phyloP scores from a whole-genome alignment of 2,329 filamentous ascomycete species.

The Hypocreales sp. region DNA sequence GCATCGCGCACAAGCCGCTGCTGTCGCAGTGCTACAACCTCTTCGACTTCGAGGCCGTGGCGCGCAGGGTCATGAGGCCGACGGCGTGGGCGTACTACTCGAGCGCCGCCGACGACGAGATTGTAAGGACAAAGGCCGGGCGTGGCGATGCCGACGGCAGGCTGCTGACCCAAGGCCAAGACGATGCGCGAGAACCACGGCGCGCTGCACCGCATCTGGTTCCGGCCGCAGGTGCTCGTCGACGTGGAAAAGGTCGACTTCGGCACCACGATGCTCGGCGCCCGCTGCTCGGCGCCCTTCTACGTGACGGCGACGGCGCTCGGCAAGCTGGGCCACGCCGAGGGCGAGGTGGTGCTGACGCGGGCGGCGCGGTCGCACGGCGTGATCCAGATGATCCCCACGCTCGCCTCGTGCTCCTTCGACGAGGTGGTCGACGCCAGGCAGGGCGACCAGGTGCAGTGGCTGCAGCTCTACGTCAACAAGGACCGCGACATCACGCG shows the following conservation, averaged over 20 bases:
- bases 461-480: conserved; percentile 96
- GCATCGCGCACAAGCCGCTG: conserved; percentile 59
- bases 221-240: conserved; percentile 75
- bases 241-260: conserved; percentile 81
- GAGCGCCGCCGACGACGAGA: conserved; percentile 51
- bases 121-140: conserved; percentile 12
- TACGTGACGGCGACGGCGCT: conserved; percentile 94
- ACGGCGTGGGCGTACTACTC: conserved; percentile 97
- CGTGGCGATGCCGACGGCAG: neutral
- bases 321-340: conserved; percentile 84
- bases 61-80: conserved; percentile 84
- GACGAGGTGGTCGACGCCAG: conserved; percentile 90
- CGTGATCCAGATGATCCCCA: conserved; percentile 97
- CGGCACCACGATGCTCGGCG: conserved; percentile 85
- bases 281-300: conserved; percentile 71
- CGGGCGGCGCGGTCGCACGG: conserved; percentile 71
- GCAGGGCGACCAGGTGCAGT: conserved; percentile 70
- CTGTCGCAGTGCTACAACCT: conserved; percentile 86
- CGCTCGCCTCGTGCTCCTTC: conserved; percentile 89
- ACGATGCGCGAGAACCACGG: conserved; percentile 91
- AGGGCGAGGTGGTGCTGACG: conserved; percentile 87
- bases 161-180: too few species aligned
- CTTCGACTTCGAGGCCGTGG: conserved; percentile 91
- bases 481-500: conserved; percentile 84
- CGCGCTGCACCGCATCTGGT: conserved; percentile 95